These are phyloP conservation scores for Tremellales sp. DNA, from an alignment of 1,284 basidiomycete genomes.

Conservation along the genomic window DNA sequence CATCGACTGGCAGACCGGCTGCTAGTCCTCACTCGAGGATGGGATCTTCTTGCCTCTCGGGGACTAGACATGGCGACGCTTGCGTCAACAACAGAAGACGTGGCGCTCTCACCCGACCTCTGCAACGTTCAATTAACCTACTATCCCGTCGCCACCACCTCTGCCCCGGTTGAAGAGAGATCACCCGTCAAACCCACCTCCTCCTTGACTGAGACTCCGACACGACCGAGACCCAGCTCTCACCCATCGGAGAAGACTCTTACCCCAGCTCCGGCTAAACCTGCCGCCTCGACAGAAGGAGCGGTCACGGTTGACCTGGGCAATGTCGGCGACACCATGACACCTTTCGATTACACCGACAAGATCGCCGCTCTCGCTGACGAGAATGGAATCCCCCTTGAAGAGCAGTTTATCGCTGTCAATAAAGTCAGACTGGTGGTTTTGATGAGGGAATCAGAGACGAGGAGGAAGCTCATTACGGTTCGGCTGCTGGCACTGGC, in stretches of 20 bases:
- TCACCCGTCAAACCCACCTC: slow-evolving; percentile 7
- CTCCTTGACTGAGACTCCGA: slow-evolving; percentile 23
- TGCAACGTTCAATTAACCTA: slow-evolving; percentile 10
- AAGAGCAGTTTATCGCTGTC: slow-evolving; percentile 84
- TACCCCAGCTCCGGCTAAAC: slow-evolving; percentile 8
- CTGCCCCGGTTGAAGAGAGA: slow-evolving; percentile 11
- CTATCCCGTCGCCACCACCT: slow-evolving; percentile 11
- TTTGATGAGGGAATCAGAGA: slow-evolving; percentile 56
- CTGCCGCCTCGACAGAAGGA: slow-evolving; percentile 9
- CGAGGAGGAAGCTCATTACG: slow-evolving; percentile 74
- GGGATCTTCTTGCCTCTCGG: slow-evolving; percentile 44
- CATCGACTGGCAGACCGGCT: slow-evolving; percentile 42
- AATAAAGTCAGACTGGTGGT: slow-evolving; percentile 81
- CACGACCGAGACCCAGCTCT: slow-evolving; percentile 11
- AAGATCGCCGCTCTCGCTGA: slow-evolving; percentile 72
- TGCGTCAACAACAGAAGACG: slow-evolving; percentile 8
- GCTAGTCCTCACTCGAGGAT: slow-evolving; percentile 38
- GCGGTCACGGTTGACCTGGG: slow-evolving; percentile 39
- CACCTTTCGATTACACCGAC: slow-evolving; percentile 41
- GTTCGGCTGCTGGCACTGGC: slow-evolving; percentile 83
- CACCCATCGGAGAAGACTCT: slow-evolving; percentile 6
- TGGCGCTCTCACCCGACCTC: slow-evolving; percentile 11
- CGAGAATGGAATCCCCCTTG: slow-evolving; percentile 67
- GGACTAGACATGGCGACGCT: slow-evolving; percentile 16
- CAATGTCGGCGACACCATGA: slow-evolving; percentile 13